Evolutionary conservation across 495 filamentous ascomycete species (phyloP).

Genomic region (Aspergillus bertholletiae): DNA sequence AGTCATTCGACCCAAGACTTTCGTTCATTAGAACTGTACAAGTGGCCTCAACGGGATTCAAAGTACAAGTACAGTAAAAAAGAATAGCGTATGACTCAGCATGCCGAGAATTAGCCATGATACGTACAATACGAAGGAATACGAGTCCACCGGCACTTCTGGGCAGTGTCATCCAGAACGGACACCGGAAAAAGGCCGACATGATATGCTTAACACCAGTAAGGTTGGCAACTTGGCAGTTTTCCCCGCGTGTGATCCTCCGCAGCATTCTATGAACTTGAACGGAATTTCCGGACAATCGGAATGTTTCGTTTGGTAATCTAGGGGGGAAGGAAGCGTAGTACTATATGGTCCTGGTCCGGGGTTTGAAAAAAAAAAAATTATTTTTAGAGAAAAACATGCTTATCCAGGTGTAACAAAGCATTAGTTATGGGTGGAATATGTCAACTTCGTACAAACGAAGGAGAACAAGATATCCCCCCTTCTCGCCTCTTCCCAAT

Average conservation of each 20-base stretch:
- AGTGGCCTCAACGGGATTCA: slow-evolving; percentile 9
- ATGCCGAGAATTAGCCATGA: slow-evolving; percentile 10
- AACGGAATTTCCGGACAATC: not conserved
- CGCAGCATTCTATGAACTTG: slow-evolving; percentile 3
- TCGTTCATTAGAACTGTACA: slow-evolving; percentile 1
- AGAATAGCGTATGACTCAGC: too few relatives aligned
- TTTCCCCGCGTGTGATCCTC: slow-evolving; percentile 20
- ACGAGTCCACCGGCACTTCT: slow-evolving; percentile 2
- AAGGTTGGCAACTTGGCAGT: slow-evolving; percentile 37
- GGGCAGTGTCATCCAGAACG: slow-evolving; percentile 4
- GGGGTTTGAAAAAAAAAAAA: not conserved
- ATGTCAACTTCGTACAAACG: too few relatives aligned
- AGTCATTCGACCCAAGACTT: too few relatives aligned
- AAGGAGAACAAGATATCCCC: not conserved
- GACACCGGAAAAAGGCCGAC: slow-evolving; percentile 19
- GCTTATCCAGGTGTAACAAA: too few relatives aligned
- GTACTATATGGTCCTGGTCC: not conserved
- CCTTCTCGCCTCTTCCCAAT: too few relatives aligned
- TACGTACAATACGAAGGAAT: slow-evolving; percentile 15
- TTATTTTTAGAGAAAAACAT: too few relatives aligned
- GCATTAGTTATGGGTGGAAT: too few relatives aligned
- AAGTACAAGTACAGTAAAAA: too few relatives aligned
- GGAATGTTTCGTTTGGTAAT: not conserved
- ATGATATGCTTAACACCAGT: slow-evolving; percentile 46
- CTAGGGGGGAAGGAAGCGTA: too few relatives aligned